A percentile compares a stretch with the other conserved stretches of the same genome.
Conservation (phyloP, 192 early-diverging fungal genomes). For the Dissophora ornata region DNA sequence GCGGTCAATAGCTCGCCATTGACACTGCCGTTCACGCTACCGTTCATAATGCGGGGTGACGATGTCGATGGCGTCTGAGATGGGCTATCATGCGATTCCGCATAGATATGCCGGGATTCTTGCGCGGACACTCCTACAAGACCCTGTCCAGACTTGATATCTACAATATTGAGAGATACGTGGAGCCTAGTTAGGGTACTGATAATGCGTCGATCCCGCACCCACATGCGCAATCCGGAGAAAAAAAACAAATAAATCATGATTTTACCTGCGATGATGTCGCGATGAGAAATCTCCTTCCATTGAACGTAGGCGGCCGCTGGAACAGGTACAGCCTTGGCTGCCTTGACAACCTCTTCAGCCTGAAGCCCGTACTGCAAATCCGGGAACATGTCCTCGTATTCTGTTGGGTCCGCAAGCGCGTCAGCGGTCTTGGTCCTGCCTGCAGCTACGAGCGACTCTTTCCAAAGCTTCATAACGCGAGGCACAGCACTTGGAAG, state of each 20-base stretch:
- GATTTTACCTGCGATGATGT: constrained; percentile 66
- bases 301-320: constrained; percentile 66
- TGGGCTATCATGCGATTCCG: constrained; percentile 2
- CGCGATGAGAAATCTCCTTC: constrained; percentile 68
- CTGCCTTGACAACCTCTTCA: constrained; percentile 57
- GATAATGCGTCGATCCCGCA: too few relatives aligned
- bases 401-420: constrained; percentile 85
- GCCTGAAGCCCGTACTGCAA: constrained; percentile 67
- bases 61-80: constrained; percentile 4
- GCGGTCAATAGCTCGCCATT: constrained; percentile 5
- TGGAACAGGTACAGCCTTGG: constrained; percentile 42
- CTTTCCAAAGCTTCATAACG: constrained; percentile 84
- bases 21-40: constrained; percentile 18
- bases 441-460: constrained; percentile 69
- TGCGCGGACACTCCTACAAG: constrained; percentile 14
- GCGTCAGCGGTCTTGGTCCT: constrained; percentile 89
- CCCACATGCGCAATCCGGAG: too few relatives aligned
- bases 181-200: background rate
- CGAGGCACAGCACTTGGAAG: constrained; percentile 78
- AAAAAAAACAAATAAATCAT: constrained; percentile 42
- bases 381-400: constrained; percentile 92
- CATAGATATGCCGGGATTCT: background rate
- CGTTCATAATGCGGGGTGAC: constrained; percentile 11
- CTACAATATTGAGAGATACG: background rate
- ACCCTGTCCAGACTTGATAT: constrained; percentile 40